phyloP scores from a whole-genome alignment of 2,329 filamentous ascomycete species.

The Hypoxylon rubiginosum region DNA sequence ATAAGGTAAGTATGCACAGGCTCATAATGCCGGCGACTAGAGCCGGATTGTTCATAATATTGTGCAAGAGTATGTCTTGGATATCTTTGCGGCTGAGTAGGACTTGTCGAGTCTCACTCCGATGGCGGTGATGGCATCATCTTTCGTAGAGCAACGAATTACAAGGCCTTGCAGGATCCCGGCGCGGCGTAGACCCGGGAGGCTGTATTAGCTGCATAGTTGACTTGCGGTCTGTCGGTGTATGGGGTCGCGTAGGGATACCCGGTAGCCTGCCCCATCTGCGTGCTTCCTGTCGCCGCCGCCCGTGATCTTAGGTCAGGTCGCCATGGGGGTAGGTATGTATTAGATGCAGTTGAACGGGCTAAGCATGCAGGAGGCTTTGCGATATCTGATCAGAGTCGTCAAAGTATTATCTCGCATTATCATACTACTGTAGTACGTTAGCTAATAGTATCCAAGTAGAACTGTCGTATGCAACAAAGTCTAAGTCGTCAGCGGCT shows the following conservation, averaged over 20 bases:
- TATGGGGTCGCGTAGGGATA: constrained; percentile 29
- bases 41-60: neutral
- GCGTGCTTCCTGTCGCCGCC: constrained; percentile 4
- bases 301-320: constrained; percentile 25
- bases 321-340: neutral
- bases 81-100: neutral
- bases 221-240: constrained; percentile 24
- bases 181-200: constrained; percentile 8
- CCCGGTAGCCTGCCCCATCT: constrained; percentile 22
- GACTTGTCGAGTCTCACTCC: neutral
- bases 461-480: neutral
- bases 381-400: neutral
- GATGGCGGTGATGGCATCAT: neutral
- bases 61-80: neutral
- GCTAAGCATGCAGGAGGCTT: neutral
- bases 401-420: neutral
- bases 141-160: constrained; percentile 7
- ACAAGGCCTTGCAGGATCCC: constrained; percentile 2
- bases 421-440: neutral
- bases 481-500: neutral
- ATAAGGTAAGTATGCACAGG: neutral
- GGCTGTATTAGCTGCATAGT: constrained; percentile 18
- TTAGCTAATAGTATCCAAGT: neutral
- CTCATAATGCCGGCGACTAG: neutral
- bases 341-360: neutral